Percentiles rank a stretch among this genome's conserved stretches.
phyloP scores from a whole-genome alignment of 2,329 filamentous ascomycete species.

The Rhytidhysteron rufulum region DNA sequence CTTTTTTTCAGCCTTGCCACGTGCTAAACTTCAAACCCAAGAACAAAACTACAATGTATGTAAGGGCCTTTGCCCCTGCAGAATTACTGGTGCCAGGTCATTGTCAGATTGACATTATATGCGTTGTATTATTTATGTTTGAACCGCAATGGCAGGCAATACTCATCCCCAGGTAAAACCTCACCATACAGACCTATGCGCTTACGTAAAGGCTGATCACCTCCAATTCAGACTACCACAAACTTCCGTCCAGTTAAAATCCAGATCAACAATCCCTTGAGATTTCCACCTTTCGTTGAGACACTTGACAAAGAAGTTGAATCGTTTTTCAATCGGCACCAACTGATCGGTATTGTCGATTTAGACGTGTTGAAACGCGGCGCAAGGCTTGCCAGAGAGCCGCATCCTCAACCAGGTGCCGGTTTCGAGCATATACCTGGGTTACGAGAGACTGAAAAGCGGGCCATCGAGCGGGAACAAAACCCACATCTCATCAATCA shows the following conservation, averaged over 20 bases:
- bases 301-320: background rate
- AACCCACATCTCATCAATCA: background rate
- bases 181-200: too few relatives aligned
- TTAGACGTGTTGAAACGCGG: constrained; percentile 10
- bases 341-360: background rate
- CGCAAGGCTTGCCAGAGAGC: constrained; percentile 19
- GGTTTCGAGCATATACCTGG: constrained; percentile 15
- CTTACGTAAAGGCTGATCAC: background rate
- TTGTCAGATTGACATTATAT: too few relatives aligned
- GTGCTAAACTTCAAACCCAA: background rate
- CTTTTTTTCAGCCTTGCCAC: background rate
- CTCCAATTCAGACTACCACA: background rate
- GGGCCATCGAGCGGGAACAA: background rate
- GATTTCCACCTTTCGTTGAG: background rate
- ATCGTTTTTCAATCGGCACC: background rate
- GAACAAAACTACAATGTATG: too few relatives aligned
- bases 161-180: too few relatives aligned
- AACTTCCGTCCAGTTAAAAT: background rate
- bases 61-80: too few relatives aligned
- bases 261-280: background rate
- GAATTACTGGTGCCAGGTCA: too few relatives aligned
- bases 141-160: too few relatives aligned
- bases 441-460: constrained; percentile 14
- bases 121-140: too few relatives aligned
- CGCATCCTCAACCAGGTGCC: too few relatives aligned